A percentile compares a stretch with the other conserved stretches of the same genome.
phyloP scores from a whole-genome alignment of 2,329 filamentous ascomycete species.

The Capronia epimyces region DNA sequence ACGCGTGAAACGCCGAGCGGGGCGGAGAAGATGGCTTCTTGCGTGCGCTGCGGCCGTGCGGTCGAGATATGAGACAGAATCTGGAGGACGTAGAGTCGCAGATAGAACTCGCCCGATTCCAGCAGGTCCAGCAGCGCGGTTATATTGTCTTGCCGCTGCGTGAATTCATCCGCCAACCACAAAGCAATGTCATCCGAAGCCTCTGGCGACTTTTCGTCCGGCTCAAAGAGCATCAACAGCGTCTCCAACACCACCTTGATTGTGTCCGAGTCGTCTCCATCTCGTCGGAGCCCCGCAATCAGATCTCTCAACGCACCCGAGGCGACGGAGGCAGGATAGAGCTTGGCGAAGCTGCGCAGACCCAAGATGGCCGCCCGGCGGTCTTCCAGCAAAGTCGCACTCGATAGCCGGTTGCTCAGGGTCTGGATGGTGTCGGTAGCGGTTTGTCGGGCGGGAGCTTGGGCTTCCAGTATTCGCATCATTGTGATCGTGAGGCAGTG shows the following conservation, averaged over 20 bases:
- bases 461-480: constrained; percentile 57
- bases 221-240: constrained; percentile 82
- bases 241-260: constrained; percentile 94
- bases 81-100: constrained; percentile 83
- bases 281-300: constrained; percentile 77
- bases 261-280: constrained; percentile 92
- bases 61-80: constrained; percentile 79
- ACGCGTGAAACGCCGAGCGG: constrained; percentile 82
- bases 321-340: constrained; percentile 91
- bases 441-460: constrained; percentile 90
- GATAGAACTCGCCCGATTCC: constrained; percentile 81
- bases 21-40: constrained; percentile 87
- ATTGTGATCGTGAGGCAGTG: constrained; percentile 38
- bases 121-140: constrained; percentile 83
- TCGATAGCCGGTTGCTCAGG: constrained; percentile 78
- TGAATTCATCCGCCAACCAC: constrained; percentile 97
- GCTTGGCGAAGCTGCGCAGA: constrained; percentile 89
- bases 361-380: constrained; percentile 88
- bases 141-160: constrained; percentile 95
- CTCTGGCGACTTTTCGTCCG: constrained; percentile 56
- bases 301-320: constrained; percentile 85
- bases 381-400: constrained; percentile 88
- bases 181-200: constrained; percentile 84
- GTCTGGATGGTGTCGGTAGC: constrained; percentile 91
- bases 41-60: constrained; percentile 81